These are phyloP conservation scores for Cladosporium velox DNA, from an alignment of 2,329 filamentous ascomycete species.

Conservation along the genomic window DNA sequence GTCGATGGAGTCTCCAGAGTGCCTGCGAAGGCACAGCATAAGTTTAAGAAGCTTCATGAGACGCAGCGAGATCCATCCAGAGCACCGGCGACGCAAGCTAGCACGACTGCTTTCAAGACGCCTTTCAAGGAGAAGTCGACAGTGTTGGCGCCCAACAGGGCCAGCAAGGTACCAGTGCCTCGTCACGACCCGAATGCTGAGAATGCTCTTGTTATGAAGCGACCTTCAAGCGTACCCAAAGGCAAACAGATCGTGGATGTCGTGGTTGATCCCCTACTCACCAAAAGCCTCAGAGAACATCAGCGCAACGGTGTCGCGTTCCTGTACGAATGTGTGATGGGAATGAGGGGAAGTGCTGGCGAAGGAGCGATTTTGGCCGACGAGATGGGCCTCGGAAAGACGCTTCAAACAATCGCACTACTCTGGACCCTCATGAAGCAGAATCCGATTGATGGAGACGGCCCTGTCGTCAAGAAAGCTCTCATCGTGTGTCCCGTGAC, in stretches of 20 bases:
- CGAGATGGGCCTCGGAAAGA: constrained; percentile 76
- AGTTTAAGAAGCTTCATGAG: constrained; percentile 40
- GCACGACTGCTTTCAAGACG: constrained; percentile 58
- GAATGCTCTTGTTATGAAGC: constrained; percentile 67
- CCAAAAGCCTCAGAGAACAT: constrained; percentile 64
- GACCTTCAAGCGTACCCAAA: constrained; percentile 56
- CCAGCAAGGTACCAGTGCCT: constrained; percentile 55
- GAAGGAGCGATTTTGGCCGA: constrained; percentile 72
- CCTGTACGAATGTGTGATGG: constrained; percentile 76
- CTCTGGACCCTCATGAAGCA: constrained; percentile 74
- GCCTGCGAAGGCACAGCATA: constrained; percentile 35
- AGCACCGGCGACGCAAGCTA: constrained; percentile 42
- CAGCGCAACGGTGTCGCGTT: constrained; percentile 71
- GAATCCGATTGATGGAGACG: constrained; percentile 62
- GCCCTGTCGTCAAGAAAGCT: constrained; percentile 67
- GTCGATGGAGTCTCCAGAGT: constrained; percentile 30
- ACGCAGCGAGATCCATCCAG: constrained; percentile 44
- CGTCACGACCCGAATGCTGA: constrained; percentile 64
- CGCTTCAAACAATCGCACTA: constrained; percentile 69
- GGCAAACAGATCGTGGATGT: constrained; percentile 71
- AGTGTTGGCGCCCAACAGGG: constrained; percentile 42
- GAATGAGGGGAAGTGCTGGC: constrained; percentile 65
- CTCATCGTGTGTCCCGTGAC: constrained; percentile 73
- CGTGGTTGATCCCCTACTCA: constrained; percentile 67
- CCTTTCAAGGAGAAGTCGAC: constrained; percentile 57